Conservation (phyloP, 129 eudicot genomes). For the Artemisia tridentata region DNA sequence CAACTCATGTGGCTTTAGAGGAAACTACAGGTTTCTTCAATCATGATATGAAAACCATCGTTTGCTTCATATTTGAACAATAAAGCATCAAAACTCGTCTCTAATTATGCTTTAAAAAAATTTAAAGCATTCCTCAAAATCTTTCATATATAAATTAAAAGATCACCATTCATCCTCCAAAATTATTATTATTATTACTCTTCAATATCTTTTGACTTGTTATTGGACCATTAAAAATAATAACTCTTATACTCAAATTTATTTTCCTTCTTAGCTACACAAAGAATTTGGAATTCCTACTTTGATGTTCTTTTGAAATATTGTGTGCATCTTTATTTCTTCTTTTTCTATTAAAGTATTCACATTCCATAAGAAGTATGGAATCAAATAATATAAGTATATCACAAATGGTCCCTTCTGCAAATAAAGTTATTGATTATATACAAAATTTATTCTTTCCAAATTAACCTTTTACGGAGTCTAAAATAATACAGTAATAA, state of each 20-base stretch:
- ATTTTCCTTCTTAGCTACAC: constrained; percentile 38
- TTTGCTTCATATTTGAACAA: no score
- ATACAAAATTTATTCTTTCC: no score
- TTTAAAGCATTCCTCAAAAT: no score
- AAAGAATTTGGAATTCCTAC: constrained; percentile 32
- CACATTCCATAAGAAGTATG: constrained; percentile 37
- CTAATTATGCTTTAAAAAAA: no score
- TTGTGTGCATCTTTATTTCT: constrained; percentile 34
- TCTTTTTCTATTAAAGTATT: constrained; percentile 23
- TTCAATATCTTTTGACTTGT: no score
- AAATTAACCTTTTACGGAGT: no score
- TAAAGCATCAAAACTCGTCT: no score
- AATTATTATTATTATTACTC: no score
- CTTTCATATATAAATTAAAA: no score
- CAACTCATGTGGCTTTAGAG: constrained; percentile 23
- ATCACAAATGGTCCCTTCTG: constrained; percentile 20
- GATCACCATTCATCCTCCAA: no score
- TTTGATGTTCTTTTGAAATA: constrained; percentile 28
- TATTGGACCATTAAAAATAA: background rate
- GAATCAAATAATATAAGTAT: constrained; percentile 27
- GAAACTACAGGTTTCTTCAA: background rate
- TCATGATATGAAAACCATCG: no score
- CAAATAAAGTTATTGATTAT: background rate
- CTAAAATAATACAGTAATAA: background rate
- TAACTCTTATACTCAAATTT: background rate